Conservation (phyloP, 2,329 filamentous ascomycete species). For the Epichloe coenophiala region DNA sequence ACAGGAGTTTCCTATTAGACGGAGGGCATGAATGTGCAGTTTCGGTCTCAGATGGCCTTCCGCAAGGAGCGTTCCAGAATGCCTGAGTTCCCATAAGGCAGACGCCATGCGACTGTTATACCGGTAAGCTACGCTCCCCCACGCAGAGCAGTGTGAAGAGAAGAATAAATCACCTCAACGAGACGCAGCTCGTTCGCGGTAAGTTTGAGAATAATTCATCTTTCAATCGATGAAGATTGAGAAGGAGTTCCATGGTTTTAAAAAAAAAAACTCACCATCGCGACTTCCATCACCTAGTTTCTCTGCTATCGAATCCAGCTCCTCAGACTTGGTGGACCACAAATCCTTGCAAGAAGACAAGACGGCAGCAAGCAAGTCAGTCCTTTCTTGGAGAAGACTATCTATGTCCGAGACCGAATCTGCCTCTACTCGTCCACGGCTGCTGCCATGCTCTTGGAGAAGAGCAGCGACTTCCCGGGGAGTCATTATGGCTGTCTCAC, state of each 20-base stretch:
- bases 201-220: no score
- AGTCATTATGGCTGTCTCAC: conserved; percentile 15
- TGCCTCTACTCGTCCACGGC: conserved; percentile 12
- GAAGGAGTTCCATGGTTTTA: no score
- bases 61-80: conserved; percentile 34
- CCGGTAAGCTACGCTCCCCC: conserved; percentile 1
- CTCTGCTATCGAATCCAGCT: conserved; percentile 34
- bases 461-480: conserved; percentile 25
- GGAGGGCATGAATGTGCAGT: conserved; percentile 40
- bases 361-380: conserved; percentile 22
- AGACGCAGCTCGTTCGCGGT: no score
- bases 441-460: conserved; percentile 20
- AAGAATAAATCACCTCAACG: not conserved
- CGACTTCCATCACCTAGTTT: conserved; percentile 42
- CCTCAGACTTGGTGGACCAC: conserved; percentile 24
- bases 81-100: conserved; percentile 43
- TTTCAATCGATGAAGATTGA: no score
- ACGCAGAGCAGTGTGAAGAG: not conserved
- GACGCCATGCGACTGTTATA: conserved; percentile 38
- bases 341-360: conserved; percentile 25
- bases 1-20: conserved; percentile 48
- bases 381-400: conserved; percentile 13
- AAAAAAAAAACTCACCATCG: conserved; percentile 29
- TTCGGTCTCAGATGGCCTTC: conserved; percentile 23
- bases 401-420: conserved; percentile 14